These are phyloP conservation scores for Penstemon newberryi DNA, from an alignment of 257 asterid species.

Conservation along the genomic window DNA sequence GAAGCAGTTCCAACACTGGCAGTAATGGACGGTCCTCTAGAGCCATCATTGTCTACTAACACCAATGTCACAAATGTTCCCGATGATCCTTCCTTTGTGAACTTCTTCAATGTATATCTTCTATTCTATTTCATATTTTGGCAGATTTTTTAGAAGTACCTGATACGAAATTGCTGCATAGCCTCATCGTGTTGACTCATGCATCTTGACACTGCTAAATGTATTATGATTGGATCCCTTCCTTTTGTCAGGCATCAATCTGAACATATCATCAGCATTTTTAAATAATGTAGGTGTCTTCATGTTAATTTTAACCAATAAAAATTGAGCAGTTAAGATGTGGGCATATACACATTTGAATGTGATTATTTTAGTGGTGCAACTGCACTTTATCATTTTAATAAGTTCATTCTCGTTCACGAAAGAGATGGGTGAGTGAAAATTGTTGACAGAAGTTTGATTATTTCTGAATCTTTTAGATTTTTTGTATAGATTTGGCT, in stretches of 20 bases:
- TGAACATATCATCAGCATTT: conserved; percentile 4
- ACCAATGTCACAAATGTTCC: conserved; percentile 52
- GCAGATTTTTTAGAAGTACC: conserved; percentile 2
- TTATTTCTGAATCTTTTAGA: neutral
- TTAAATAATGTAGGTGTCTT: neutral
- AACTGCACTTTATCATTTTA: neutral
- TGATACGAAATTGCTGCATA: neutral
- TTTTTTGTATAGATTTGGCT: neutral
- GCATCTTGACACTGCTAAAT: neutral
- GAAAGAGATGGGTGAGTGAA: neutral
- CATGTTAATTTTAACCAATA: neutral
- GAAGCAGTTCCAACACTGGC: conserved; percentile 91
- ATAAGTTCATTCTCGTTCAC: neutral
- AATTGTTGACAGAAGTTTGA: neutral
- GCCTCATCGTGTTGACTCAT: neutral
- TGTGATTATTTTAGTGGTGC: neutral
- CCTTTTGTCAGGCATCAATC: conserved; percentile 14
- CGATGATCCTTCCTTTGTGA: conserved; percentile 81
- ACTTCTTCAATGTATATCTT: conserved; percentile 77
- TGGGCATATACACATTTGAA: neutral
- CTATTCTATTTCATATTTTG: conserved; percentile 2
- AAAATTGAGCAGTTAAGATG: neutral
- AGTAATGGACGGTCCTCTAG: conserved; percentile 84
- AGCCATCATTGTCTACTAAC: conserved; percentile 61
- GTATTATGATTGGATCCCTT: neutral